Evolutionary conservation across 139 green algal species (phyloP), one percentile per base, ranked within the genome.

Genomic region (Tetraselmis striata): DNA sequence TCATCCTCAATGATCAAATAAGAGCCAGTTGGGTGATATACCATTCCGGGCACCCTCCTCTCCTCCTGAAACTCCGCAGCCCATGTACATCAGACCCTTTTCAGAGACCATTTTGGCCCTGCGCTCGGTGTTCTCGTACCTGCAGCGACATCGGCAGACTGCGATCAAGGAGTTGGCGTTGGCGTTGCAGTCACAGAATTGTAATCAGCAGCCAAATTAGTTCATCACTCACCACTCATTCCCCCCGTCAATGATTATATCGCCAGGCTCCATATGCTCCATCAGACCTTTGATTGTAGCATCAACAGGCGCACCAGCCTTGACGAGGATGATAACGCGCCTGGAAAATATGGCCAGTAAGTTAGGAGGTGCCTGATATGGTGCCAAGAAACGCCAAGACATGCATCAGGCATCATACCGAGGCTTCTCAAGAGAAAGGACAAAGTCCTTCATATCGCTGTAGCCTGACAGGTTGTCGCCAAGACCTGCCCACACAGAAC

Each of bases 371-470:
- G n/a, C n/a, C n/a, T n/a, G n/a, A n/a, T n/a, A n/a, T n/a, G n/a
- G n/a, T n/a, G n/a, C n/a, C n/a, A n/a, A n/a, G n/a, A n/a, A n/a
- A n/a, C n/a, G n/a, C n/a, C n/a, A n/a, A n/a, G n/a, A n/a, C n/a
- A n/a, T n/a, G n/a, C n/a, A n/a, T n/a, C n/a, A n/a, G 45, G 45
- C 45, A 18, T 67, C 45, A 18, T 18, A 67, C 45, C 45, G 91
- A 23, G 96, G 96, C 89, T 93, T 97, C 90, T 98, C 82, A 67
- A 99, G 87, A 1, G 94, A 98, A 11, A 80, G 32, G 0, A 99
- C 93, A 84, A 99, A 99, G 28, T 97, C 94, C 83, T 94, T 93
- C 0, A 99, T 83, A 27, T 96, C 90, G 78, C 98, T 85, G 87
- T 92, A 99, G 32, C 97, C 97, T 0, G 82, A 82, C 28, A 99